Base-by-base conservation (phyloP, 306 rosid genomes). In the Begonia loranthoides region DNA sequence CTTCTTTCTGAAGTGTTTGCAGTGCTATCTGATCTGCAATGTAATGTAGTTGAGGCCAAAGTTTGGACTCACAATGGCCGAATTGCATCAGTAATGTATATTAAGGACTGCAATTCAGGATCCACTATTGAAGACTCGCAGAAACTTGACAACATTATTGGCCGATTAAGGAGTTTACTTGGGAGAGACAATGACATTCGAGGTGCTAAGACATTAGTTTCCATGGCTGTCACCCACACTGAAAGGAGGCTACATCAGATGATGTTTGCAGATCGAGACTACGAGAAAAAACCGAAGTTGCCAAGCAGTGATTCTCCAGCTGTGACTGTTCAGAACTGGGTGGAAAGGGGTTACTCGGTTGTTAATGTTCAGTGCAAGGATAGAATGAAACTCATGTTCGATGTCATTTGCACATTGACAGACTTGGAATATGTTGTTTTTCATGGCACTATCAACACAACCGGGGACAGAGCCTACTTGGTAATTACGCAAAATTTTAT, bases 61-160 rank as follows among this genome's bases (percentile, higher is more conserved):
- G 86, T 83, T 60, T 90, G 99, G 99, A 90, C 95, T 24, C 92
- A 86, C 79, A 90, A 90, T 64, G 95, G 95, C 16, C 73, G 99
- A 17, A 86, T 90, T 14, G 95, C 99, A 1, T 80, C 95, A 1
- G 58, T 82, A 22, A 83, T 86, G 12, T 80, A 66, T 19, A 80
- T 86, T 0, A 90, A 62, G 49, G 99, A 90, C 45, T 69, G 70
- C 19, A 57, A 71, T 45, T 86, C 88, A 0, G 99, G 95, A 7
- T 64, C 79, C 41, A 63, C 81, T 4, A 82, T 86, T 33, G 78
- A 90, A 52, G 99, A 90, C 60, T 67, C 88, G 2, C 76, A 68
- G 67, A 82, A 52, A 51, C 78, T 90, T 19, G 68, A 76, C 40
- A 59, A 55, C 39, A 86, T 90, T 41, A 84, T 82, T 55, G 78